A percentile compares a stretch with the other conserved stretches of the same genome.
Conservation (phyloP, 139 green algal genomes). For the Yamagishiella unicocca region DNA sequence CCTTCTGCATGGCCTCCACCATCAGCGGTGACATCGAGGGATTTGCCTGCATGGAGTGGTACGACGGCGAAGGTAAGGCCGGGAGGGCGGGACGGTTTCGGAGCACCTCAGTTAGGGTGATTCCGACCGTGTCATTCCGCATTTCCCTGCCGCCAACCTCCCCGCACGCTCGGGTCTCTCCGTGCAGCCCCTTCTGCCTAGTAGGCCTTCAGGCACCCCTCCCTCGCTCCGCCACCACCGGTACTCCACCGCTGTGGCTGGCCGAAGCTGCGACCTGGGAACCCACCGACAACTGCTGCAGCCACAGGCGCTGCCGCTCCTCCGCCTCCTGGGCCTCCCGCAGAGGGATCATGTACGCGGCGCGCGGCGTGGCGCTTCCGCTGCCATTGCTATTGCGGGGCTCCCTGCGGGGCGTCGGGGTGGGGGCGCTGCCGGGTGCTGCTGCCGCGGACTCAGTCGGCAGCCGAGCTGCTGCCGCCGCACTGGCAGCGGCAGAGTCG, state of each 20-base stretch:
- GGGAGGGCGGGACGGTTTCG: no score
- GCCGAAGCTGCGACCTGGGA: neutral
- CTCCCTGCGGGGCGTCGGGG: neutral
- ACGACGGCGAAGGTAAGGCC: neutral
- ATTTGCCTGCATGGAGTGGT: neutral
- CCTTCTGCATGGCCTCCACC: constrained; percentile 11
- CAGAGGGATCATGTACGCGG: neutral
- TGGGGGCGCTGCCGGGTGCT: neutral
- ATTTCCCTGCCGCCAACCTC: no score
- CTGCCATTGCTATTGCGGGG: neutral
- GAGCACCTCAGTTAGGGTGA: no score
- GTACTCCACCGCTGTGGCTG: neutral
- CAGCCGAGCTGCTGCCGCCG: neutral
- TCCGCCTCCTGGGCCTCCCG: constrained; percentile 33
- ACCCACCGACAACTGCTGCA: constrained; percentile 42
- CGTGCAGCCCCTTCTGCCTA: no score
- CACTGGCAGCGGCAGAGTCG: neutral
- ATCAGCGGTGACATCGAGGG: neutral
- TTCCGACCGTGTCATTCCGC: no score
- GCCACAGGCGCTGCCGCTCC: constrained; percentile 33
- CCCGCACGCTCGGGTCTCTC: no score
- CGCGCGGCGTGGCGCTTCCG: no score
- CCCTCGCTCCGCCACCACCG: no score
- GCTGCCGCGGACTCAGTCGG: neutral
- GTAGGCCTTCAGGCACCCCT: no score